Evolutionary conservation across 306 rosid genomes (phyloP).

Genomic region (Casuarina glauca): DNA sequence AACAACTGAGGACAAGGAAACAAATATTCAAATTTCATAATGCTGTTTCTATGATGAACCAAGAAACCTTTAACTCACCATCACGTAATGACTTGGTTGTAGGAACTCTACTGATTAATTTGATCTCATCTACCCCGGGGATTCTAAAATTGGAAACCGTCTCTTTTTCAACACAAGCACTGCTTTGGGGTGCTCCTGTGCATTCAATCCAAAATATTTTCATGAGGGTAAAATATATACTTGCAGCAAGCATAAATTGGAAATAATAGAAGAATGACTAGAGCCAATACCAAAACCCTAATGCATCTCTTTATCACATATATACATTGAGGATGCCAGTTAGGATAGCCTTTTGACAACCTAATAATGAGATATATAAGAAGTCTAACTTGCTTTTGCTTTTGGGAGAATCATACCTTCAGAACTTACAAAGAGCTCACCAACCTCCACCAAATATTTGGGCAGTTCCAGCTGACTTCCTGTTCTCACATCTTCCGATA

Average conservation of each 20-base stretch:
- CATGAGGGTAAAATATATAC: slow-evolving; percentile 26
- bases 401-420: slow-evolving; percentile 21
- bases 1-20: not conserved
- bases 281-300: not conserved
- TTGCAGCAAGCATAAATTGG: slow-evolving; percentile 12
- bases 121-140: slow-evolving; percentile 31
- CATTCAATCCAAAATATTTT: slow-evolving; percentile 32
- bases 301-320: not conserved
- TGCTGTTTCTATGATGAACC: slow-evolving; percentile 3
- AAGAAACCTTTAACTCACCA: slow-evolving; percentile 42
- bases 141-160: slow-evolving; percentile 34
- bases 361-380: not conserved
- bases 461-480: slow-evolving; percentile 34
- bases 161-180: slow-evolving; percentile 37
- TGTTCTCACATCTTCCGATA: slow-evolving; percentile 23
- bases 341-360: not conserved
- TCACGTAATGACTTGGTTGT: slow-evolving; percentile 56
- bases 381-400: slow-evolving; percentile 4
- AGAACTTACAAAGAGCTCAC: slow-evolving; percentile 15
- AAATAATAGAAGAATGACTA: not conserved
- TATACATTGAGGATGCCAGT: not conserved
- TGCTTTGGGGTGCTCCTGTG: slow-evolving; percentile 44
- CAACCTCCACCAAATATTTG: slow-evolving; percentile 34
- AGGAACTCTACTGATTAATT: slow-evolving; percentile 35
- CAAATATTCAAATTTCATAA: slow-evolving; percentile 7